Base-by-base conservation (phyloP, 495 filamentous ascomycete genomes). In the Parathielavia hyrcaniae region DNA sequence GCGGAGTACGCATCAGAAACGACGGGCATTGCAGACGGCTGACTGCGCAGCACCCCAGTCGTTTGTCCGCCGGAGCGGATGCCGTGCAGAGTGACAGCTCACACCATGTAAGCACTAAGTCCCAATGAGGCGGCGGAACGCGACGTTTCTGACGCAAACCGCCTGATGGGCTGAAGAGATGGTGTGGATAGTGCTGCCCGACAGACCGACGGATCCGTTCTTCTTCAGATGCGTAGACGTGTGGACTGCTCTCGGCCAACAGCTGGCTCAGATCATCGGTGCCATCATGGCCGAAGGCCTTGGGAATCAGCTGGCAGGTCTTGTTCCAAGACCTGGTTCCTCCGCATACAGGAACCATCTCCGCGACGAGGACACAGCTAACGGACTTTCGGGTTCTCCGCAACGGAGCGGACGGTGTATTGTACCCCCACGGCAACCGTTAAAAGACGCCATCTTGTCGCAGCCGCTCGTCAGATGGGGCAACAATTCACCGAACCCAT, bases 71-170 rank as follows among this genome's bases (percentile, higher is more conserved):
- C 3, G 6, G 5, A 46, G 30, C 5, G 35, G 35, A 19, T 52
- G 52, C n/a, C 32, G 43, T 46, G 41, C 23, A 30, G 26, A 30
- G 53, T 55, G 53, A 55, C 53, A 55, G 20, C 53, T 30, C 26
- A 30, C 3, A 30, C 26, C 26, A 30, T 30, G 26, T 30, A 36
- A 55, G 41, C 53, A 46, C 53, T 55, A 55, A 26, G 26, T 26
- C 53, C 7, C 46, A 19, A 26, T 9, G 32, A 46, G 22, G 43
- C 13, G 5, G 14, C 35, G 19, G 32, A 30, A 43, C 32, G 13
- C 22, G 10, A 7, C 41, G 5, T 55, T 38, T 38, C 43, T 17
- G 32, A 36, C 38, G 53, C 53, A 46, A 30, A 39, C 53, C 41
- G 53, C 22, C 41, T 1, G 7, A 23, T 26, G 17, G 41, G 32